These are phyloP conservation scores for Globisporangium emineosum DNA, from an alignment of 352 stramenopile genomes.

Conservation along the genomic window DNA sequence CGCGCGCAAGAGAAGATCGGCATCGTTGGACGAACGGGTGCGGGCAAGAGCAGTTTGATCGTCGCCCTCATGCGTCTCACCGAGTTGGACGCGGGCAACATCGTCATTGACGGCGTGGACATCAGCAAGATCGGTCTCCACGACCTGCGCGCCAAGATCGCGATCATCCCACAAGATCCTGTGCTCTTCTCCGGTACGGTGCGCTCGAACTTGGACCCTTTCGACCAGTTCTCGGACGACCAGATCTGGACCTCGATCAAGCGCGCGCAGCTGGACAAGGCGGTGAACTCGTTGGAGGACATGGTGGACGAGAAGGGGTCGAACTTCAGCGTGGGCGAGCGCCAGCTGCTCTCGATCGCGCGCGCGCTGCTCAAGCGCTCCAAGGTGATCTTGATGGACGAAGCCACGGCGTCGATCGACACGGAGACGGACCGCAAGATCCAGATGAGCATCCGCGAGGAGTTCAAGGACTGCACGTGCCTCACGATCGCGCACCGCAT, in stretches of 20 bases:
- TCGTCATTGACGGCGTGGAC: constrained; percentile 64
- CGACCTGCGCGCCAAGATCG: constrained; percentile 47
- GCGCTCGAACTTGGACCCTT: constrained; percentile 69
- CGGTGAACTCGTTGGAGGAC: constrained; percentile 39
- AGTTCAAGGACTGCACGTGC: constrained; percentile 93
- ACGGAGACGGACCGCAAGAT: constrained; percentile 88
- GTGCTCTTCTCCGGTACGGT: constrained; percentile 94
- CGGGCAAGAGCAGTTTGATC: constrained; percentile 89
- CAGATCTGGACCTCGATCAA: constrained; percentile 87
- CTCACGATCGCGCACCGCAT: constrained; percentile 97
- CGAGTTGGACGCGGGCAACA: constrained; percentile 74
- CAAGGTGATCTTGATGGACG: constrained; percentile 96
- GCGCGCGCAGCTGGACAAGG: constrained; percentile 70
- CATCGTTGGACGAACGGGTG: constrained; percentile 80
- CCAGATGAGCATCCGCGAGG: constrained; percentile 87
- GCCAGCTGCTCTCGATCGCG: constrained; percentile 95
- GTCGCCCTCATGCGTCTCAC: constrained; percentile 89
- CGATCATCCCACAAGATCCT: constrained; percentile 94
- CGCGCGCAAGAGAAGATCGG: constrained; percentile 83
- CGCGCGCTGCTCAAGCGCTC: constrained; percentile 91
- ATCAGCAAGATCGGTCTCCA: constrained; percentile 53
- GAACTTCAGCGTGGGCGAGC: constrained; percentile 95
- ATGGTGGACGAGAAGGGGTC: constrained; percentile 84
- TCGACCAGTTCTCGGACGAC: constrained; percentile 9
- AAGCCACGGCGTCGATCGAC: constrained; percentile 94